Base-by-base conservation (phyloP, 805 yeast species). In the Priceomyces castillae region DNA sequence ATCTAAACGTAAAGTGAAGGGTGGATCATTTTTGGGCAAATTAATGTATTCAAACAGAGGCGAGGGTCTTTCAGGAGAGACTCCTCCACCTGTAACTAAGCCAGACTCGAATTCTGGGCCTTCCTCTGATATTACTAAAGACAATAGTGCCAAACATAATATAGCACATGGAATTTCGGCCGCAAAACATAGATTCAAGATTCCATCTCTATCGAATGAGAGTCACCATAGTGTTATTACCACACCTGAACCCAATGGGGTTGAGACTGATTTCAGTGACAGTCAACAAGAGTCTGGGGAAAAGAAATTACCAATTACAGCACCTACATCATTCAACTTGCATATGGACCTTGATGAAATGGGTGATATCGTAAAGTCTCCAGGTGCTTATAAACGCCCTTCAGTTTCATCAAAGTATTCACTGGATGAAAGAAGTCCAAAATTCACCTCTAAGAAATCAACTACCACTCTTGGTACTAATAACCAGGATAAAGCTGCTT, bases 271-370 rank as follows among this genome's bases (percentile, higher is more conserved):
- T 20, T 28, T 20, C 3, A 34, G 19, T n/a, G 53, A 51, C 4
- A 23, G 46, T 34, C 11, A 49, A 46, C 37, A 41, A 35, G 30
- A 23, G 17, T 17, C 38, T 19, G 22, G 25, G 12, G n/a, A 42
- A 45, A 23, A 37, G 28, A 33, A 16, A 14, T 10, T 30, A 23
- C 9, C 37, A 26, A 34, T 14, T 12, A 22, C 17, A 6, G 45
- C 14, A n/a, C 48, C 49, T 4, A 39, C 40, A 14, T 12, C 47
- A 11, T 64, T 65, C 37, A 65, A 72, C 18, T 67, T 79, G 22
- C 78, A 78, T 41, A 67, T 77, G 44, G 73, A 76, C 47, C 55
- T 76, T 28, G 65, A 67, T 39, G 77, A 78, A 49, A 76, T 79
- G 77, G 61, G 69, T 28, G 80, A 80, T 6, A 78, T 79, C 44